phyloP scores from a whole-genome alignment of 2,329 filamentous ascomycete genomes.

The Colletotrichum simmondsii region DNA sequence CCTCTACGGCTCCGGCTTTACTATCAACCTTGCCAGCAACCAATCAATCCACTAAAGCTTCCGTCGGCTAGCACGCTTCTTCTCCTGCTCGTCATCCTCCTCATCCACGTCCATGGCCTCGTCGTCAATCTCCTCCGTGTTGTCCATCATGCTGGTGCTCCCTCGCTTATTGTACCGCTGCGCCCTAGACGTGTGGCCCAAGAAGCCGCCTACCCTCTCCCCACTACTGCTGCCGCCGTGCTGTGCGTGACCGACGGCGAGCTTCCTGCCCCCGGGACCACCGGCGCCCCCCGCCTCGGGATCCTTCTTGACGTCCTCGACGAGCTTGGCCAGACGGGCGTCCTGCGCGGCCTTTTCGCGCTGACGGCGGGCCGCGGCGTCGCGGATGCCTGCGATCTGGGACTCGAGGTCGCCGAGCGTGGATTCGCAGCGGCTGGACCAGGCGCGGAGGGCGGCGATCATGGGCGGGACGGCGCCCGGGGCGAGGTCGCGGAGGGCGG shows the following conservation, averaged over 20 bases:
- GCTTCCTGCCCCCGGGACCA: constrained; percentile 28
- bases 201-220: constrained; percentile 19
- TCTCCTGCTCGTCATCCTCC: constrained; percentile 56
- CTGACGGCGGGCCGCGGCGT: constrained; percentile 64
- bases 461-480: constrained; percentile 78
- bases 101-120: constrained; percentile 69
- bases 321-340: constrained; percentile 58
- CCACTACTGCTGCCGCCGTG: constrained; percentile 14
- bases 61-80: constrained; percentile 63
- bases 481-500: constrained; percentile 86
- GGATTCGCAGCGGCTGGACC: constrained; percentile 81
- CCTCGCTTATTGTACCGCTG: constrained; percentile 35
- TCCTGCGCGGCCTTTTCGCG: constrained; percentile 60
- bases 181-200: constrained; percentile 38
- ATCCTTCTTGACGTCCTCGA: constrained; percentile 56
- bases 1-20: constrained; percentile 12
- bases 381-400: constrained; percentile 76
- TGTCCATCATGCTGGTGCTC: constrained; percentile 50
- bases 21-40: not conserved
- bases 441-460: constrained; percentile 74
- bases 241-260: constrained; percentile 13
- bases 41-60: constrained; percentile 56
- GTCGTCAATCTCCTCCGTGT: constrained; percentile 54
- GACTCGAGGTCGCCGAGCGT: constrained; percentile 81
- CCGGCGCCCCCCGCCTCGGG: constrained; percentile 29